Evolutionary conservation across 2,329 filamentous ascomycete genomes (phyloP), one percentile per base, ranked within the genome.

Genomic region (Camptophora hylomeconis): DNA sequence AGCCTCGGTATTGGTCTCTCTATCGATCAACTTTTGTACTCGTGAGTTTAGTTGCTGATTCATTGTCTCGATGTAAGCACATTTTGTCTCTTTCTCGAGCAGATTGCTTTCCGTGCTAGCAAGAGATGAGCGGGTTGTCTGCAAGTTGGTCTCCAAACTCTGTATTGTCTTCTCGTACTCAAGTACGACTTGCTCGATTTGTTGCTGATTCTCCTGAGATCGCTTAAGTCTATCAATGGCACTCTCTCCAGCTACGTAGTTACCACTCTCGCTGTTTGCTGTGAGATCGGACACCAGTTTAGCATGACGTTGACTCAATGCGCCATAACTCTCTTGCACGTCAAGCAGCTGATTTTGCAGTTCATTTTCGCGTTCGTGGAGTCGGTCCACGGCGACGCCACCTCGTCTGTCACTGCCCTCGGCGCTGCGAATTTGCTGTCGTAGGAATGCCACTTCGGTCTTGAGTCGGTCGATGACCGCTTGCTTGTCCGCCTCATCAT

Each of bases 81-180:
- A 87, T 49, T 83, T 92, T 8, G 82, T 89, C 56, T 98, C 89
- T 51, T 80, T 89, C 53, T 98, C 92, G 3, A 95, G 65, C 14
- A 98, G 64, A 33, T 63, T 78, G 31, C 84, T 89, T 53, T 98
- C 92, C 0, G 80, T 86, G 39, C 63, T 77, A 7, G 89, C 79
- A 16, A 98, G 64, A 0, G 81, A 83, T 18, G 80, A 68, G 33
- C 89, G 72, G 1, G 89, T 95, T 47, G 75, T 89, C 1, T 86
- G 86, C 9, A 98, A 69, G 2, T 86, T 94, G 28, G 84, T 75
- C 54, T 98, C 89, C 10, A 98, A 68, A 30, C 73, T 79, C 52
- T 95, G 86, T 27, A 98, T 98, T 0, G 92, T 98, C 65, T 92
- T 95, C 53, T 98, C 92, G 50, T 98, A 98, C 56, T 98, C 89